Evolutionary conservation across 345 rosid species (phyloP).

Genomic region (Diplotaxis tenuifolia): DNA sequence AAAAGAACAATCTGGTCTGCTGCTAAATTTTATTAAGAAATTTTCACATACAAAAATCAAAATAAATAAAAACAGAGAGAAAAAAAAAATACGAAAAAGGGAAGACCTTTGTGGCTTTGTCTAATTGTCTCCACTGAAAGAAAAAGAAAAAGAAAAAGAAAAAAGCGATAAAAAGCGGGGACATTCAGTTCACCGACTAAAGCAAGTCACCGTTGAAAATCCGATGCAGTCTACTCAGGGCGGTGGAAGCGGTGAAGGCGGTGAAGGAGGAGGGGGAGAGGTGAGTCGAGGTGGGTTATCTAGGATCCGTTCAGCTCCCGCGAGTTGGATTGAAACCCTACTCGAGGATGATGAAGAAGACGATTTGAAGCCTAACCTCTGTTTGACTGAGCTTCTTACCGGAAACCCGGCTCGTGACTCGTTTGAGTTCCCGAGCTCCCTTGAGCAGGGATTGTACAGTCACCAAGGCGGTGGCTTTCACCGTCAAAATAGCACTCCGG

Average conservation of each 20-base stretch:
- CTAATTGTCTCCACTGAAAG: conserved; percentile 32
- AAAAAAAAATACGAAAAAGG: conserved; percentile 5
- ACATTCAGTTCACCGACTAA: conserved; percentile 25
- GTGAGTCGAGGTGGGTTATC: conserved; percentile 52
- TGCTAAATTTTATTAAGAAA: background rate
- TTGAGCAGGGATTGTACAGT: conserved; percentile 40
- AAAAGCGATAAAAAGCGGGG: conserved; percentile 9
- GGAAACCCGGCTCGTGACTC: conserved; percentile 41
- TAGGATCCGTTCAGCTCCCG: conserved; percentile 74
- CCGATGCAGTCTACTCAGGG: conserved; percentile 52
- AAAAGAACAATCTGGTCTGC: conserved; percentile 25
- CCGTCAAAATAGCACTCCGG: conserved; percentile 72
- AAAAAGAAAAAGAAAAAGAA: background rate
- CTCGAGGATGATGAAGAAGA: conserved; percentile 56
- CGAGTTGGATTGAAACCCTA: conserved; percentile 70
- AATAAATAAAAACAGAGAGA: background rate
- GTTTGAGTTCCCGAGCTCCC: conserved; percentile 34
- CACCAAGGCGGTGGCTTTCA: conserved; percentile 42
- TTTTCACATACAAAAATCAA: background rate
- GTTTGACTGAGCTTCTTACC: conserved; percentile 56
- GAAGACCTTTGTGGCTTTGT: conserved; percentile 30
- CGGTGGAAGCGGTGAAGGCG: conserved; percentile 38
- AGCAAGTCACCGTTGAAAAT: conserved; percentile 14
- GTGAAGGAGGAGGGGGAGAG: conserved; percentile 45
- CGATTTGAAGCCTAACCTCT: conserved; percentile 36